phyloP scores from a whole-genome alignment of 1,284 basidiomycete species.

The Malassezia nana region DNA sequence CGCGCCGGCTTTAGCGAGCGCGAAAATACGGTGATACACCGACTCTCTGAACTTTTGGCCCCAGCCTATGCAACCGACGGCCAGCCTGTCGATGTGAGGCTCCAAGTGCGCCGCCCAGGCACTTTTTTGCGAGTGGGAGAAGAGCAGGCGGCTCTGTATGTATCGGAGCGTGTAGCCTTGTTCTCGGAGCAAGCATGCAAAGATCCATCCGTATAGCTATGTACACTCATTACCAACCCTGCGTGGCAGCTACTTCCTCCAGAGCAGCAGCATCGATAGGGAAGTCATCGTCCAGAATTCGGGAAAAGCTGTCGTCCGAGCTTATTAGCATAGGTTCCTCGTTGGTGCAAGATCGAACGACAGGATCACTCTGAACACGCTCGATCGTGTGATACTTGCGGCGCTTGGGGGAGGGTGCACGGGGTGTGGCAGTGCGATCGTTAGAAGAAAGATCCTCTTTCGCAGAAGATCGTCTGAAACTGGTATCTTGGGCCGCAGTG shows the following conservation, averaged over 20 bases:
- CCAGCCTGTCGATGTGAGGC: neutral
- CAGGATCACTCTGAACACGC: slow-evolving; percentile 11
- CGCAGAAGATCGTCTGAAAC: no score
- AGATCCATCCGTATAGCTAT: neutral
- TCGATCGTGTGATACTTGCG: neutral
- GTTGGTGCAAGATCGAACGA: neutral
- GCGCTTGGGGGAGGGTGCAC: neutral
- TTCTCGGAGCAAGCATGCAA: neutral
- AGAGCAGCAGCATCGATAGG: slow-evolving; percentile 13
- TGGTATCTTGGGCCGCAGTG: neutral
- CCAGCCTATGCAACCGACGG: neutral
- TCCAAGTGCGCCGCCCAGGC: slow-evolving; percentile 2
- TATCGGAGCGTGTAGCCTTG: neutral
- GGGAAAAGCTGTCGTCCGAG: slow-evolving; percentile 18
- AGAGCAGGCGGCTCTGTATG: neutral
- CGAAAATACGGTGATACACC: neutral
- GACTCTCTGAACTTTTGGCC: neutral
- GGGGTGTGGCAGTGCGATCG: no score
- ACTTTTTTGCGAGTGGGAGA: slow-evolving; percentile 4
- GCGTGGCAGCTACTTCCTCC: slow-evolving; percentile 9
- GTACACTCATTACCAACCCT: slow-evolving; percentile 12
- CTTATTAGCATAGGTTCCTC: neutral
- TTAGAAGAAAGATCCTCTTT: neutral
- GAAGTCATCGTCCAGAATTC: slow-evolving; percentile 10
- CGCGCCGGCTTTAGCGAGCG: neutral